phyloP scores from a whole-genome alignment of 257 asterid species.

The Gynochthodes officinalis region DNA sequence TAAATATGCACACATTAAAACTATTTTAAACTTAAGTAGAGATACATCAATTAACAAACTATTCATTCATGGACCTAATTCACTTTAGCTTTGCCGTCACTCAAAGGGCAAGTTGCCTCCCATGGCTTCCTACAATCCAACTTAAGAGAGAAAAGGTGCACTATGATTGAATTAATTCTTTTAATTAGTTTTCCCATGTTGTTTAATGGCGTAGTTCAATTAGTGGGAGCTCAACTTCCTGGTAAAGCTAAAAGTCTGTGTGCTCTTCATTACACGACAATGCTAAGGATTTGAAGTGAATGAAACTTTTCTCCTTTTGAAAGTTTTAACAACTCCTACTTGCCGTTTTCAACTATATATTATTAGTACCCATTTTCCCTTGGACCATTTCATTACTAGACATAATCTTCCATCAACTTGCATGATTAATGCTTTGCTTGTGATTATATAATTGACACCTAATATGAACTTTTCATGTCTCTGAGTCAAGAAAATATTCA shows the following conservation, averaged over 20 bases:
- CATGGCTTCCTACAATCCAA: no score
- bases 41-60: no score
- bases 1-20: no score
- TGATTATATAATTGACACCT: background rate
- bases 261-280: constrained; percentile 1
- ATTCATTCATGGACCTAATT: no score
- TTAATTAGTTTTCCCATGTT: background rate
- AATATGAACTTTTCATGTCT: background rate
- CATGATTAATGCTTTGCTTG: background rate
- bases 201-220: background rate
- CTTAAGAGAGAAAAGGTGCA: background rate
- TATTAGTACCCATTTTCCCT: no score
- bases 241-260: background rate
- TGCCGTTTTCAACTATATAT: background rate
- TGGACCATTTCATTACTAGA: background rate
- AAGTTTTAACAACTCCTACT: constrained; percentile 3
- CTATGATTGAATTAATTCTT: background rate
- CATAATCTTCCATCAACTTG: background rate
- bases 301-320: background rate
- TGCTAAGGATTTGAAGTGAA: background rate
- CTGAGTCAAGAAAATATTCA: no score
- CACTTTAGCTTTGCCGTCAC: no score
- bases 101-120: no score
- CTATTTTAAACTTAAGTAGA: no score
- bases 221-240: constrained; percentile 14